Conservation (phyloP, 441 rosid genomes). For the Daphne laureola region DNA sequence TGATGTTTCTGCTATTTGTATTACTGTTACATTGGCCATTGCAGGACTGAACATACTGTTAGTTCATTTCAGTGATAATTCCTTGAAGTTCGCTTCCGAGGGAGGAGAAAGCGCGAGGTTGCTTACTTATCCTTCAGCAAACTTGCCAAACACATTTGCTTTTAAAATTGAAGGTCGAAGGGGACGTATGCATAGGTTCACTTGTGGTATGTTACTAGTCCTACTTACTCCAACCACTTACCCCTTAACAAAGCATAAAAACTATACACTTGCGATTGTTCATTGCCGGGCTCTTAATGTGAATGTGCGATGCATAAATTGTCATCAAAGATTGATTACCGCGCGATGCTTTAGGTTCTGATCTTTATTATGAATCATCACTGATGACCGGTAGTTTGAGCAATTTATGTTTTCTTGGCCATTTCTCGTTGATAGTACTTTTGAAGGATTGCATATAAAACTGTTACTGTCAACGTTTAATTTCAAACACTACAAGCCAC, state of each 20-base stretch:
- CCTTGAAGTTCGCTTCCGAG: constrained; percentile 71
- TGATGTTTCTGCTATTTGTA: constrained; percentile 10
- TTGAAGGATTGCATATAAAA: too few species aligned
- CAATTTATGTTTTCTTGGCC: too few species aligned
- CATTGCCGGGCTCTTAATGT: not conserved
- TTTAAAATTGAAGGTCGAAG: constrained; percentile 85
- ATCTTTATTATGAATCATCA: too few species aligned
- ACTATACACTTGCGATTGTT: not conserved
- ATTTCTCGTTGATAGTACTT: too few species aligned
- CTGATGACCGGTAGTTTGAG: too few species aligned
- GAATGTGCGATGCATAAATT: not conserved
- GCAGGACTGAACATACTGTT: constrained; percentile 11
- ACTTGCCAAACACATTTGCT: constrained; percentile 37
- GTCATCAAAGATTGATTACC: too few species aligned
- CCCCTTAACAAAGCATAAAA: too few species aligned
- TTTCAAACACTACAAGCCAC: too few species aligned
- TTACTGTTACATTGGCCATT: constrained; percentile 7
- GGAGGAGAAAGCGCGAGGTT: constrained; percentile 63
- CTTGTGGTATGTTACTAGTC: constrained; percentile 48
- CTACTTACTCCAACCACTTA: not conserved
- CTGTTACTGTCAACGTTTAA: too few species aligned
- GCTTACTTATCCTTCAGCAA: constrained; percentile 37
- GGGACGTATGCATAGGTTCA: constrained; percentile 89
- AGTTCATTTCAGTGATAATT: constrained; percentile 61
- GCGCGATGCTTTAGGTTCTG: too few species aligned